These are phyloP conservation scores for Blastomyces silverae DNA, from an alignment of 2,329 filamentous ascomycete species.

Conservation along the genomic window DNA sequence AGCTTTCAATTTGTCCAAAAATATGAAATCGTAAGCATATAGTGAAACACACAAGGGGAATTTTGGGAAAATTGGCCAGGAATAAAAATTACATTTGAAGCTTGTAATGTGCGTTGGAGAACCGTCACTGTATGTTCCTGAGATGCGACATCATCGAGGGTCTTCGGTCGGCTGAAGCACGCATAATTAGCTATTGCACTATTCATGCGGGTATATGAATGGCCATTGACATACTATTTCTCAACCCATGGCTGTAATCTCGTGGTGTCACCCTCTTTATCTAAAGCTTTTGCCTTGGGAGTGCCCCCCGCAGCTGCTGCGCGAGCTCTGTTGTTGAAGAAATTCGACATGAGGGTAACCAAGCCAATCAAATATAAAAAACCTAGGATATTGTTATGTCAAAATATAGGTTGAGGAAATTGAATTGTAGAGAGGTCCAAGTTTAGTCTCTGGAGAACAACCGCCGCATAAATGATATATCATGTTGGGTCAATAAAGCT, in stretches of 20 bases:
- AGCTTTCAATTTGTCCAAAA: conserved; percentile 50
- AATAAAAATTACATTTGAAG: conserved; percentile 65
- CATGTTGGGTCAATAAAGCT: background rate
- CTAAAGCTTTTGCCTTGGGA: conserved; percentile 60
- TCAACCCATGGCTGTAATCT: conserved; percentile 92
- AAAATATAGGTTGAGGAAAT: background rate
- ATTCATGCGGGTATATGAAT: conserved; percentile 16
- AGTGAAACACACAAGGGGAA: background rate
- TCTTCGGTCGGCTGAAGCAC: conserved; percentile 71
- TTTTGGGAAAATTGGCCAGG: background rate
- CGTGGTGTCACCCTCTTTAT: conserved; percentile 54
- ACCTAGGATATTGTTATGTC: background rate
- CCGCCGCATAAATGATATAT: too few species aligned
- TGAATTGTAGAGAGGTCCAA: background rate
- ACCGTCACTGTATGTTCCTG: conserved; percentile 96
- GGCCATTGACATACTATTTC: conserved; percentile 66
- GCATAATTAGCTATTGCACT: conserved; percentile 5
- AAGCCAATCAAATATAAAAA: background rate
- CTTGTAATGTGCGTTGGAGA: conserved; percentile 85
- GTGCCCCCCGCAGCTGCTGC: conserved; percentile 64
- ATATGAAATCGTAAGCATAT: conserved; percentile 18
- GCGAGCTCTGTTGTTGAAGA: conserved; percentile 92
- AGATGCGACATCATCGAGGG: conserved; percentile 86
- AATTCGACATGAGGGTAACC: conserved; percentile 56
- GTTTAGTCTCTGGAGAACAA: background rate